These are phyloP conservation scores for Moniliella sp. DNA, from an alignment of 1,284 basidiomycete species.

Conservation along the genomic window DNA sequence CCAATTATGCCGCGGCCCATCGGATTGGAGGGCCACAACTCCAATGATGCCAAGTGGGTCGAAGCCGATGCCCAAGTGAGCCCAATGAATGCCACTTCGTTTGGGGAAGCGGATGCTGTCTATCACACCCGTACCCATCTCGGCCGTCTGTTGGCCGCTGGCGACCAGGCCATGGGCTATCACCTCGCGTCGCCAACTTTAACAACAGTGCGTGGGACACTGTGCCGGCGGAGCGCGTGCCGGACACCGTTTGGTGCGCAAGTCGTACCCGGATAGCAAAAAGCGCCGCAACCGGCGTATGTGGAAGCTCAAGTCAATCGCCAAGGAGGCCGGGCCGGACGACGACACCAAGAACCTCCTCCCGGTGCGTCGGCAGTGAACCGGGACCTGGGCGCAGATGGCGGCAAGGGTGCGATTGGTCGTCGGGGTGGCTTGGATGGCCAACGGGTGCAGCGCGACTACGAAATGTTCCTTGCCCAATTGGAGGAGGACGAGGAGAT, in stretches of 20 bases:
- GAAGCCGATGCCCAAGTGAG: slow-evolving; percentile 79
- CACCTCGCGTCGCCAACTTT: slow-evolving; percentile 73
- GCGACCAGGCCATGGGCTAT: slow-evolving; percentile 78
- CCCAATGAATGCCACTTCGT: slow-evolving; percentile 50
- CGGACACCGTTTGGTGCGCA: slow-evolving; percentile 85
- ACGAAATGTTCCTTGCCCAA: slow-evolving; percentile 82
- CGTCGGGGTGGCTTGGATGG: slow-evolving; percentile 71
- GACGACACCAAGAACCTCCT: slow-evolving; percentile 3
- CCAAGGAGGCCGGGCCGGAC: slow-evolving; percentile 49
- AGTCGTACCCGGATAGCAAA: slow-evolving; percentile 77
- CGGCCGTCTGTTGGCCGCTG: slow-evolving; percentile 78
- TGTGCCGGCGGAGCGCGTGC: slow-evolving; percentile 48
- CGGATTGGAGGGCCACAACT: neutral
- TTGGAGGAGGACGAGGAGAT: slow-evolving; percentile 90
- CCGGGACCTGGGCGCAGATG: slow-evolving; percentile 12
- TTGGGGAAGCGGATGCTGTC: slow-evolving; percentile 47
- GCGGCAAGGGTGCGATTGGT: slow-evolving; percentile 67
- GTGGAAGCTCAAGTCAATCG: slow-evolving; percentile 81
- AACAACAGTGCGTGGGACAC: slow-evolving; percentile 67
- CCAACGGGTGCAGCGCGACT: slow-evolving; percentile 84
- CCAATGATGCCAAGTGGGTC: no score
- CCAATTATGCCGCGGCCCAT: no score
- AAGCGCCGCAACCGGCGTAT: slow-evolving; percentile 67
- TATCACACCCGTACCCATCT: slow-evolving; percentile 90
- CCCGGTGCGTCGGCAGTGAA: slow-evolving; percentile 4